Percentiles rank a stretch among this genome's conserved stretches.
Conservation (phyloP, 2,329 filamentous ascomycete species). For the Hypoxylon sp. region DNA sequence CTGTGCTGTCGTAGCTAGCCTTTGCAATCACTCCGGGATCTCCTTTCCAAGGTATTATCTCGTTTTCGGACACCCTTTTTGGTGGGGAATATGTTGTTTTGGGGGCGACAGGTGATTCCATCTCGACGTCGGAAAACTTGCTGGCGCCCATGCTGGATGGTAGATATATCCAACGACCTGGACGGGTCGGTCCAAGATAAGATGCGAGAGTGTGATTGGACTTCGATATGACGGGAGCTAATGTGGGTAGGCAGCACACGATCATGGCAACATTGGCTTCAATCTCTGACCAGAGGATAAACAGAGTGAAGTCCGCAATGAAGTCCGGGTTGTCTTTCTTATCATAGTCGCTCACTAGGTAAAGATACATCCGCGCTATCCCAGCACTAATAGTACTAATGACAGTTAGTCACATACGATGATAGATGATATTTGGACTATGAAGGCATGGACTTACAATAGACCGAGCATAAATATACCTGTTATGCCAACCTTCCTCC, state of each 20-base stretch:
- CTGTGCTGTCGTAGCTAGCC: too few relatives aligned
- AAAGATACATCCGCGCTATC: constrained; percentile 21
- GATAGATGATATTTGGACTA: background rate
- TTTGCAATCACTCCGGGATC: too few relatives aligned
- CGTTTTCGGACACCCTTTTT: too few relatives aligned
- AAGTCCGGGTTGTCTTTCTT: constrained; percentile 28
- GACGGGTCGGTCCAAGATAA: too few relatives aligned
- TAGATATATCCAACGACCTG: too few relatives aligned
- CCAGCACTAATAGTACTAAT: constrained; percentile 29
- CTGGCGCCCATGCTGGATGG: too few relatives aligned
- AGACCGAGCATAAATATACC: constrained; percentile 24
- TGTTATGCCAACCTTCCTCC: constrained; percentile 20
- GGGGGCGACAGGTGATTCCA: too few relatives aligned
- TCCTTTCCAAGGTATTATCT: too few relatives aligned
- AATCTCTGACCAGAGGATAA: constrained; percentile 27
- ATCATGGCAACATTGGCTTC: constrained; percentile 31
- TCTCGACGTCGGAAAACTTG: too few relatives aligned
- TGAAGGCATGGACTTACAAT: constrained; percentile 12
- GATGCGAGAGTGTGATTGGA: too few relatives aligned
- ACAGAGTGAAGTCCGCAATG: constrained; percentile 29
- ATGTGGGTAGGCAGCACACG: constrained; percentile 20
- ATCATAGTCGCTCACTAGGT: constrained; percentile 28
- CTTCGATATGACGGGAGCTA: constrained; percentile 37
- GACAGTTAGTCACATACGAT: background rate
- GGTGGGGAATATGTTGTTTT: too few relatives aligned